Conservation (phyloP, 176 grass and related monocot genomes). For the Secale cereale region DNA sequence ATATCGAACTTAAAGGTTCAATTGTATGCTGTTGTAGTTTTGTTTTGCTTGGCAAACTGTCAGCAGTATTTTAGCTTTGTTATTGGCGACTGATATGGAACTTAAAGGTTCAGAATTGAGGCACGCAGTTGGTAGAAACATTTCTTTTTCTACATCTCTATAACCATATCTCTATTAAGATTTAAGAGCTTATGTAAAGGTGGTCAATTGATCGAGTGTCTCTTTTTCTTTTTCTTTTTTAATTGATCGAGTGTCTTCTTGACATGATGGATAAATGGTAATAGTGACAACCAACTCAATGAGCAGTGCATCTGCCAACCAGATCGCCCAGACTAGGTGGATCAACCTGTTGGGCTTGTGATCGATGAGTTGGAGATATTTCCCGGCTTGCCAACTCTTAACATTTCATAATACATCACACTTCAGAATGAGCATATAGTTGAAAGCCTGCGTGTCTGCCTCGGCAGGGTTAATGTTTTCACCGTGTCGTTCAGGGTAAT, state of each 20-base stretch:
- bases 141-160: not conserved
- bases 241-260: not conserved
- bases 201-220: not conserved
- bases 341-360: not conserved
- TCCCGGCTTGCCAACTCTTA: too few species aligned
- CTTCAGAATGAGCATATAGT: too few species aligned
- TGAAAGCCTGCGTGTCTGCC: too few species aligned
- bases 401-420: too few species aligned
- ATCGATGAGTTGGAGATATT: not conserved
- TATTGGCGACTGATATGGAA: not conserved
- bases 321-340: not conserved
- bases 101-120: not conserved
- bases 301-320: not conserved
- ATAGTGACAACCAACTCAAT: not conserved
- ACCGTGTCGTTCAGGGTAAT: too few species aligned
- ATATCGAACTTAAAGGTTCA: too few species aligned
- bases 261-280: not conserved
- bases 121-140: not conserved
- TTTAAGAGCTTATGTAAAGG: not conserved
- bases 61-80: too few species aligned
- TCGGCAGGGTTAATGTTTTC: too few species aligned
- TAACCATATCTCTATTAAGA: not conserved
- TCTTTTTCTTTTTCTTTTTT: too few species aligned
- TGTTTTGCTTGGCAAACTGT: not conserved
- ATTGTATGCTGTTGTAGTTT: too few species aligned